phyloP scores from a whole-genome alignment of 2,329 filamentous ascomycete genomes.

The Orbilia ellipsospora region DNA sequence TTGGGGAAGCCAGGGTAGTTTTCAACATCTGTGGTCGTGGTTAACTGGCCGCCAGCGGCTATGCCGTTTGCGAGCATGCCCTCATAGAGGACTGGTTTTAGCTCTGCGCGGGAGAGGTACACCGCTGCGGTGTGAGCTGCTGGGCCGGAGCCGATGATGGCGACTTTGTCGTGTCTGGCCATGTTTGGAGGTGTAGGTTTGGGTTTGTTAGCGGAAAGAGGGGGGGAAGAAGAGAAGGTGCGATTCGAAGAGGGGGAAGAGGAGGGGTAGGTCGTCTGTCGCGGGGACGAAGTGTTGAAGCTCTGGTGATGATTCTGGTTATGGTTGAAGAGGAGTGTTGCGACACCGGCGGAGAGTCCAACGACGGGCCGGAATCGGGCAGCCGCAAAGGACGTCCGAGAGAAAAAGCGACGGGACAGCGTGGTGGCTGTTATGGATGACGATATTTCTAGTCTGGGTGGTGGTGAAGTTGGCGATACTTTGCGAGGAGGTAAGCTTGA shows the following conservation, averaged over 20 bases:
- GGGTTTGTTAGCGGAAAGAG: no score
- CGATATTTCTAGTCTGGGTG: background rate
- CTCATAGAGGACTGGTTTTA: slow-evolving; percentile 96
- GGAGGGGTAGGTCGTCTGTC: background rate
- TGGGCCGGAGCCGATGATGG: slow-evolving; percentile 94
- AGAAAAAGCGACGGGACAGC: slow-evolving; percentile 57
- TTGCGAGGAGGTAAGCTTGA: background rate
- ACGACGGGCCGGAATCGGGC: slow-evolving; percentile 56
- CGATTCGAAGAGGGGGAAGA: slow-evolving; percentile 8
- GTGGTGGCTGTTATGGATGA: slow-evolving; percentile 45
- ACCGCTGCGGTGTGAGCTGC: slow-evolving; percentile 97
- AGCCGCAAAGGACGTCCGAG: slow-evolving; percentile 45
- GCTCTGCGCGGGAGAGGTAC: slow-evolving; percentile 92
- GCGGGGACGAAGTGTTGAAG: background rate
- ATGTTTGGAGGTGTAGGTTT: slow-evolving; percentile 68
- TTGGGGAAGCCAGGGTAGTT: slow-evolving; percentile 97
- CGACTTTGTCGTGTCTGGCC: slow-evolving; percentile 81
- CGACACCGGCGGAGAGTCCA: slow-evolving; percentile 55
- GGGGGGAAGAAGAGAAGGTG: slow-evolving; percentile 15
- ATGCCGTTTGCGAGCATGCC: slow-evolving; percentile 98
- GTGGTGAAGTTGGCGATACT: background rate
- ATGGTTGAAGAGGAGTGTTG: slow-evolving; percentile 49
- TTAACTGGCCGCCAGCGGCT: slow-evolving; percentile 94
- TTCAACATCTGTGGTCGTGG: slow-evolving; percentile 97
- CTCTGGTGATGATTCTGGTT: slow-evolving; percentile 28